A percentile compares a stretch with the other conserved stretches of the same genome.
Conservation (phyloP, 2,329 filamentous ascomycete genomes). For the Akanthomyces muscarius region DNA sequence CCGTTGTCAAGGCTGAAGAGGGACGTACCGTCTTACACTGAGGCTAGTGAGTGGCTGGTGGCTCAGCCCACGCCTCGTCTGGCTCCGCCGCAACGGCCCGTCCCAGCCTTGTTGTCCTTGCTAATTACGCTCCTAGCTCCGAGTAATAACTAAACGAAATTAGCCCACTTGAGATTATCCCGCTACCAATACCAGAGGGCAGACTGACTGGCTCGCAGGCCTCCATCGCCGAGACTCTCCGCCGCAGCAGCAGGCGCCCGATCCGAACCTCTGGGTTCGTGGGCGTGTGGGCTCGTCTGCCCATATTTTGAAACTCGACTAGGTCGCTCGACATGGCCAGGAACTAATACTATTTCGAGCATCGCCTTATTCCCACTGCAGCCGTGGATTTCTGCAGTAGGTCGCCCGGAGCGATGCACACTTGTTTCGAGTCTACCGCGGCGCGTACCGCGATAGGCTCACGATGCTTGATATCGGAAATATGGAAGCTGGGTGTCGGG, state of each 20-base stretch:
- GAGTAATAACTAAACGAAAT: neutral
- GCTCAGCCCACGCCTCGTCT: slow-evolving; percentile 9
- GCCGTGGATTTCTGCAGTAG: neutral
- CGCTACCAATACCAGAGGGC: too few relatives aligned
- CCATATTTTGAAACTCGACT: neutral
- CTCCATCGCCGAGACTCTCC: slow-evolving; percentile 4
- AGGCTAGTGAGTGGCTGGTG: slow-evolving; percentile 8
- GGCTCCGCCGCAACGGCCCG: slow-evolving; percentile 13
- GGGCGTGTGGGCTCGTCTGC: slow-evolving; percentile 6
- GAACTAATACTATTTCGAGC: neutral
- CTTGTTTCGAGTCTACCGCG: neutral
- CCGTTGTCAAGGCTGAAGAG: neutral
- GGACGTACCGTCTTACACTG: neutral
- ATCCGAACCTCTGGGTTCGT: slow-evolving; percentile 13
- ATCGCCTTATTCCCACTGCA: neutral
- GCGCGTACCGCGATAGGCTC: slow-evolving; percentile 9
- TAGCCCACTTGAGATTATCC: neutral
- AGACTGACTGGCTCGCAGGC: neutral
- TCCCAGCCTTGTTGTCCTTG: slow-evolving; percentile 3
- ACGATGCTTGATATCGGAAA: neutral
- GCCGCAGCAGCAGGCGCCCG: slow-evolving; percentile 2
- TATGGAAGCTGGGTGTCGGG: too few relatives aligned
- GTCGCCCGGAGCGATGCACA: neutral
- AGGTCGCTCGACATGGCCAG: neutral
- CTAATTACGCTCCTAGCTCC: neutral